Base-by-base conservation (phyloP, 2,329 filamentous ascomycete species). In the Aspergillus fumigatiaffinis region DNA sequence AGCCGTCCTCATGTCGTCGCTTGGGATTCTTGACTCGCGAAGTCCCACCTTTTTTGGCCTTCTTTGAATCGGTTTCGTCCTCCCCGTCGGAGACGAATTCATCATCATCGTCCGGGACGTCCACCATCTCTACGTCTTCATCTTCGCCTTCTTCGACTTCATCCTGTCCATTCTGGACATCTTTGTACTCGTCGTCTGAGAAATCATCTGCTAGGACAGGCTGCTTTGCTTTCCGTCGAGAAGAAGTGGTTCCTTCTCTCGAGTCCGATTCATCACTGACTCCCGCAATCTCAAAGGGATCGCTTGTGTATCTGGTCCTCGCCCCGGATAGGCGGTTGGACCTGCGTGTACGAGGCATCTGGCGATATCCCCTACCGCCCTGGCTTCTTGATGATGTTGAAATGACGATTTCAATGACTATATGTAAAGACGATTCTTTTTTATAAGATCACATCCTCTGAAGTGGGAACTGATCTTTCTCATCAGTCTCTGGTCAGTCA, bases 161-260 rank as follows among this genome's bases (percentile, higher is more conserved):
- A 7, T 52, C 60, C 20, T 55, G 63, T 32, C 66, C 66, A 21
- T 64, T 65, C 48, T 66, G 62, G 2, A 53, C 58, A 29, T 62
- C 65, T 21, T 60, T 64, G 60, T 73, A 74, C 48, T 76, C 74
- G 38, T 73, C 70, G 55, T 76, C 74, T 1, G 71, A 71, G 0
- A 62, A 63, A 23, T 64, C 64, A 51, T 65, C 64, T 20, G 65
- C 57, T 14, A 49, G n/a, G 44, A 54, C 49, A 26, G 58, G 54
- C 23, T 58, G 51, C 58, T 56, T 60, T 46, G 46, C 60, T 46
- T 64, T 69, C n/a, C 52, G 49, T 41, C 59, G 60, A 17, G 55
- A 46, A 1, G 53, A 20, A 26, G 3, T 14, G 8, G 47, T 26
- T 21, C 55, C 48, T 21, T 41, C 51, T 32, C 32, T 25, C 8